These are phyloP conservation scores for Euphrasia confusa DNA, from an alignment of 257 asterid species.

Conservation along the genomic window DNA sequence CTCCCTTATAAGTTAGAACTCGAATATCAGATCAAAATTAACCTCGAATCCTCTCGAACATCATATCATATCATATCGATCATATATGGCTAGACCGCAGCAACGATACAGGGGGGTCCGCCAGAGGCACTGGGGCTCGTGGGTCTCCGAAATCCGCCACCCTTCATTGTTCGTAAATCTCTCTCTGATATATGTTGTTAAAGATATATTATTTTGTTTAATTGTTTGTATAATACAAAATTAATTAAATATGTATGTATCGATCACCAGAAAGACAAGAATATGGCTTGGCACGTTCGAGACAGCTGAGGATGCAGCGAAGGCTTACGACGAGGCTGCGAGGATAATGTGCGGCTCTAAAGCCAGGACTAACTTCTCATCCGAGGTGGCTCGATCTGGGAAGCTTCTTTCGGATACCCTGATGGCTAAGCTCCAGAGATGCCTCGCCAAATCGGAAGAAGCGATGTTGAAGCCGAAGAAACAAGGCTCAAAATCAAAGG, in stretches of 20 bases:
- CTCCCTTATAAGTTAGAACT: conserved; percentile 15
- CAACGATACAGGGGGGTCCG: conserved; percentile 90
- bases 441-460: conserved; percentile 61
- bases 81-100: conserved; percentile 56
- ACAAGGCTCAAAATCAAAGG: conserved; percentile 6
- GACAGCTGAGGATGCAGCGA: conserved; percentile 93
- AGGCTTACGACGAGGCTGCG: conserved; percentile 95
- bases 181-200: background rate
- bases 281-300: conserved; percentile 94
- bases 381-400: conserved; percentile 38
- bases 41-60: too few relatives aligned
- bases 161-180: conserved; percentile 51
- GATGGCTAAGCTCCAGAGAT: conserved; percentile 77
- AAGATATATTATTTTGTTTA: too few relatives aligned
- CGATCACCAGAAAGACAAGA: conserved; percentile 80
- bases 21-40: too few relatives aligned
- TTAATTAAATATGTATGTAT: background rate
- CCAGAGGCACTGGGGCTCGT: conserved; percentile 97
- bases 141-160: conserved; percentile 99
- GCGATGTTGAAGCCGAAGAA: conserved; percentile 30
- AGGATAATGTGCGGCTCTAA: conserved; percentile 78
- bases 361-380: conserved; percentile 71
- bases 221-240: background rate
- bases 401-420: conserved; percentile 58
- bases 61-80: too few relatives aligned